A percentile compares a stretch with the other conserved stretches of the same genome.
Evolutionary conservation across 352 stramenopile genomes (phyloP).

Genomic region (Phytophthora cajani): DNA sequence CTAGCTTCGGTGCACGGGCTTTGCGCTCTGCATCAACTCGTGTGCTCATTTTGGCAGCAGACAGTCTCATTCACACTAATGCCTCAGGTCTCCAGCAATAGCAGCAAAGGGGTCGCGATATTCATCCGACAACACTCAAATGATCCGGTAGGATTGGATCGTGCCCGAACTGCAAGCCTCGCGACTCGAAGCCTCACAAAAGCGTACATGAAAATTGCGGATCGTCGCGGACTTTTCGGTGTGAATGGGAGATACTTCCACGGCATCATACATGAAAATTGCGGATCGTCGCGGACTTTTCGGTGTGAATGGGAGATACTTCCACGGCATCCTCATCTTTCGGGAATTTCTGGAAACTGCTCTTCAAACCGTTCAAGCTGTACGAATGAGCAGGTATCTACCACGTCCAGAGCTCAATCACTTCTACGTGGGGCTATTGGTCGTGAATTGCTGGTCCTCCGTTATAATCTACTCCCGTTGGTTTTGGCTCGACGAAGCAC

Average conservation of each 20-base stretch:
- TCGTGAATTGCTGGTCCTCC: conserved; percentile 36
- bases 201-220: not conserved
- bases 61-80: conserved; percentile 5
- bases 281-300: conserved; percentile 14
- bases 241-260: conserved; percentile 34
- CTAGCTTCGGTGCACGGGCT: conserved; percentile 27
- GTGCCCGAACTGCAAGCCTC: not conserved
- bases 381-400: conserved; percentile 36
- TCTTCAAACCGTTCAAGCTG: conserved; percentile 28
- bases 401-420: conserved; percentile 32
- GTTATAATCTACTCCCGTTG: conserved; percentile 26
- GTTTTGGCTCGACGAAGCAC: conserved; percentile 21
- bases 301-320: conserved; percentile 31
- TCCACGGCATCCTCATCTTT: conserved; percentile 21
- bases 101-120: not conserved
- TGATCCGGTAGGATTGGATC: not conserved
- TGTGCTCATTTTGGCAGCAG: conserved; percentile 14
- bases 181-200: conserved; percentile 2
- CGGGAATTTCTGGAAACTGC: conserved; percentile 33
- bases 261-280: conserved; percentile 5
- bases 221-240: conserved; percentile 18
- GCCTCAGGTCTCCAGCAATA: too few relatives aligned
- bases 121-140: not conserved
- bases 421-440: conserved; percentile 36
- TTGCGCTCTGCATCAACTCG: conserved; percentile 14